phyloP scores from a whole-genome alignment of 371 early-diverging fungal species.

The Funneliformis caledonium region DNA sequence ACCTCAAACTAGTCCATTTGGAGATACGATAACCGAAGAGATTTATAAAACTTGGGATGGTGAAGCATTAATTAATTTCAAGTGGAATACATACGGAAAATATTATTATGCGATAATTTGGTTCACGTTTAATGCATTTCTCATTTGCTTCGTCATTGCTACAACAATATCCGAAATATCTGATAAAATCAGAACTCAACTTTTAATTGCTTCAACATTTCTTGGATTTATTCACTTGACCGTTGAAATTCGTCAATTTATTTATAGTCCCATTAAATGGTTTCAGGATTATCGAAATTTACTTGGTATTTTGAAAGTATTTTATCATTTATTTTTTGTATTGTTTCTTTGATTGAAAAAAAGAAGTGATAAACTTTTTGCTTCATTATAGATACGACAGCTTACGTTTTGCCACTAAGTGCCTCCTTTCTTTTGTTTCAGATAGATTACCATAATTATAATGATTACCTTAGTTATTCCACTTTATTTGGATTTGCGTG shows the following conservation, averaged over 20 bases:
- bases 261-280: neutral
- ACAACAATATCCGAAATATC: neutral
- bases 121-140: neutral
- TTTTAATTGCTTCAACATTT: neutral
- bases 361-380: neutral
- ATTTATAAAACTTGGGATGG: conserved; percentile 4
- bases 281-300: neutral
- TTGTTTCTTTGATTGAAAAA: neutral
- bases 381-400: neutral
- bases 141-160: neutral
- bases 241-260: conserved; percentile 7
- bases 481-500: neutral
- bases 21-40: too few species aligned
- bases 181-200: neutral
- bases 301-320: neutral
- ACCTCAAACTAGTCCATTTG: neutral
- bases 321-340: neutral
- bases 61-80: conserved; percentile 1
- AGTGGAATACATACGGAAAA: neutral
- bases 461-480: neutral
- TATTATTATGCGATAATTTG: neutral
- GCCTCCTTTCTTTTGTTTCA: neutral
- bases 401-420: neutral
- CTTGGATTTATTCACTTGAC: neutral
- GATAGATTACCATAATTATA: neutral